Percentiles rank a stretch among this genome's conserved stretches.
These are phyloP conservation scores for Stylosanthes scabra DNA, from an alignment of 331 rosid genomes.

Conservation along the genomic window DNA sequence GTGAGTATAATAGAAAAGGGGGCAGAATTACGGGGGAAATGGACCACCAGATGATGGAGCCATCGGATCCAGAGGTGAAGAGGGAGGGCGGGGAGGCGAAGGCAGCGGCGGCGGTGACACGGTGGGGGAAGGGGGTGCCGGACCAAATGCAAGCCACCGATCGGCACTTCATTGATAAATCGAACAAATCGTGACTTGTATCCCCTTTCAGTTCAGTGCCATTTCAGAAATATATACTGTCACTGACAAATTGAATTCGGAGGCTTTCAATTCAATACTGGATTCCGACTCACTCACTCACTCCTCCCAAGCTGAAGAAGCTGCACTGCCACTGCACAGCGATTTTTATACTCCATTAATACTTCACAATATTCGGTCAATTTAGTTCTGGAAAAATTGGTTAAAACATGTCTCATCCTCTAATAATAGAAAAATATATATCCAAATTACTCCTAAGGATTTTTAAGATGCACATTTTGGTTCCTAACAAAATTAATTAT, in stretches of 20 bases:
- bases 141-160: conserved; percentile 94
- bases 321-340: background rate
- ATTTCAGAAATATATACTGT: no score
- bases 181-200: conserved; percentile 11
- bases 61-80: conserved; percentile 97
- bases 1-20: background rate
- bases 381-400: no score
- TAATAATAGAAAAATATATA: no score
- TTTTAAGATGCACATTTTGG: no score
- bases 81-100: conserved; percentile 64
- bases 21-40: conserved; percentile 66
- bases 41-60: conserved; percentile 96
- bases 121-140: conserved; percentile 74
- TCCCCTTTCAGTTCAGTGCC: conserved; percentile 25
- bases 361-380: no score
- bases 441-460: no score
- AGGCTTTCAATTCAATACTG: conserved; percentile 5
- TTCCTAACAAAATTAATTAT: no score
- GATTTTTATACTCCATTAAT: no score
- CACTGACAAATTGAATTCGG: background rate
- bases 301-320: background rate
- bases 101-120: conserved; percentile 71
- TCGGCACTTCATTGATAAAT: conserved; percentile 76
- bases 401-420: no score
- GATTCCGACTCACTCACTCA: conserved; percentile 1